These are phyloP conservation scores for Verticillium isaacii DNA, from an alignment of 2,329 filamentous ascomycete genomes.

Conservation along the genomic window DNA sequence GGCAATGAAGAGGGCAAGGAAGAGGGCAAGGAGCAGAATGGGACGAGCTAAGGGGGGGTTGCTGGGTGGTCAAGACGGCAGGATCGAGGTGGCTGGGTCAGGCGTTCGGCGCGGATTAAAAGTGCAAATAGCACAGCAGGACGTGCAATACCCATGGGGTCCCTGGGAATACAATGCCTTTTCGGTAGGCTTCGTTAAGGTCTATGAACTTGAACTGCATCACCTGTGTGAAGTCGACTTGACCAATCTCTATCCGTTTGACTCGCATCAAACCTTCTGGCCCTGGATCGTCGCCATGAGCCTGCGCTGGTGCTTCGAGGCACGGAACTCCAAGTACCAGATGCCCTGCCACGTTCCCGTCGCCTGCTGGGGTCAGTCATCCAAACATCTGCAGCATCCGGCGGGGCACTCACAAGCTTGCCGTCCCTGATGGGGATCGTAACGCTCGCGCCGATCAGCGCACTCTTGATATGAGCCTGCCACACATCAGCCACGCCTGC, in stretches of 20 bases:
- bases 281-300: conserved; percentile 94
- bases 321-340: conserved; percentile 90
- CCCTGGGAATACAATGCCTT: not conserved
- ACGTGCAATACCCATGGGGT: not conserved
- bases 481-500: conserved; percentile 2
- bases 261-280: conserved; percentile 50
- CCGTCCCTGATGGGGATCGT: conserved; percentile 89
- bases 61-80: not conserved
- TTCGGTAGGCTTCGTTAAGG: not conserved
- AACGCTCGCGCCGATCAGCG: conserved; percentile 81
- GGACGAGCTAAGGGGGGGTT: conserved; percentile 10
- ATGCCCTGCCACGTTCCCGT: conserved; percentile 80
- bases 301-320: conserved; percentile 68
- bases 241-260: not conserved
- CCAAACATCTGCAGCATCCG: not conserved
- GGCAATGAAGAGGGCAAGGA: conserved; percentile 39
- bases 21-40: conserved; percentile 39
- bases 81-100: conserved; percentile 1
- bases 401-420: conserved; percentile 50
- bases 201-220: not conserved
- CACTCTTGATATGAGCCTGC: conserved; percentile 90
- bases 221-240: not conserved
- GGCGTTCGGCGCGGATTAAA: conserved; percentile 15
- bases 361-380: conserved; percentile 30
- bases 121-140: not conserved